Conservation (phyloP, 495 filamentous ascomycete genomes). For the Penicillium subrubescens region DNA sequence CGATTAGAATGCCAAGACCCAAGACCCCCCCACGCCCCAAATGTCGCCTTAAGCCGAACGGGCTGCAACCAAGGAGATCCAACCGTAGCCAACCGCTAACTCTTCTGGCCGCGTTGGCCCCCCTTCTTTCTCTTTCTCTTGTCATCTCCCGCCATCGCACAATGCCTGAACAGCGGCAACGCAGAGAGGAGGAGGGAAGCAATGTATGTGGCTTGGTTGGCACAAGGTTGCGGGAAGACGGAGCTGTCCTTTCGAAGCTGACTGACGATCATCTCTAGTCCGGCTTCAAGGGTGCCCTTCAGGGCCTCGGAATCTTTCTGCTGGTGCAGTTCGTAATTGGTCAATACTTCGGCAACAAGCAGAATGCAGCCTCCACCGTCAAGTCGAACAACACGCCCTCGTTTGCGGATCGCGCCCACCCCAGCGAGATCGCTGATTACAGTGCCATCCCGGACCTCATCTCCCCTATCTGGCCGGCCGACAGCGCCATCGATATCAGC, state of each 20-base stretch:
- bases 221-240: not conserved
- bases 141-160: slow-evolving; percentile 22
- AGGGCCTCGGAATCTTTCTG: slow-evolving; percentile 72
- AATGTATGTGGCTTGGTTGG: slow-evolving; percentile 34
- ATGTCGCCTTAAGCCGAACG: slow-evolving; percentile 19
- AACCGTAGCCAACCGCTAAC: slow-evolving; percentile 3
- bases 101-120: slow-evolving; percentile 29
- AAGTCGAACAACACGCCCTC: slow-evolving; percentile 60
- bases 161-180: slow-evolving; percentile 50
- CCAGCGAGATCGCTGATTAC: slow-evolving; percentile 64
- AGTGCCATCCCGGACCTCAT: slow-evolving; percentile 73
- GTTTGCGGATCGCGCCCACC: slow-evolving; percentile 64
- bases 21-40: slow-evolving; percentile 9
- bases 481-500: slow-evolving; percentile 78
- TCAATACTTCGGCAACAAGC: slow-evolving; percentile 56
- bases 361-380: slow-evolving; percentile 43
- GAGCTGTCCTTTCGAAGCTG: slow-evolving; percentile 6
- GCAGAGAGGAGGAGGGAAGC: slow-evolving; percentile 40
- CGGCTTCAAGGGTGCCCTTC: slow-evolving; percentile 57
- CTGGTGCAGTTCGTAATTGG: slow-evolving; percentile 63
- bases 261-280: slow-evolving; percentile 45
- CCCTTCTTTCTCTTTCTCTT: slow-evolving; percentile 28
- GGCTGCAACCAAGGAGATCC: slow-evolving; percentile 6
- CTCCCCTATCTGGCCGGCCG: slow-evolving; percentile 83
- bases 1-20: slow-evolving; percentile 25